Evolutionary conservation across 1,284 basidiomycete genomes (phyloP).

Genomic region (Naganishia sp.): DNA sequence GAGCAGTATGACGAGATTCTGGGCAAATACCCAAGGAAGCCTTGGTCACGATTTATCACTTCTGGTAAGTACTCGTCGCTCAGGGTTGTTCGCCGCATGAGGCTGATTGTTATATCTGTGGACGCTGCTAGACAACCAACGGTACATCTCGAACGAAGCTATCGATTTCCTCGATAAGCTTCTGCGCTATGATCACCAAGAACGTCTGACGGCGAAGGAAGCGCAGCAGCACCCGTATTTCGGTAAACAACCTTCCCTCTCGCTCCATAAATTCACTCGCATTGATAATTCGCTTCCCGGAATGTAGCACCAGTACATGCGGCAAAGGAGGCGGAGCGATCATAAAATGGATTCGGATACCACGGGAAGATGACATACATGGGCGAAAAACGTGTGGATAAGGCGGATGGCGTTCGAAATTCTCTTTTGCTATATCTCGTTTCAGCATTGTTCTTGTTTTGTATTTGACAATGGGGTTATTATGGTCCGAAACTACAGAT

Average conservation of each 20-base stretch:
- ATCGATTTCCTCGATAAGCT: slow-evolving; percentile 95
- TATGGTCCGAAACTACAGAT: too few relatives aligned
- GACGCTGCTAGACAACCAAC: slow-evolving; percentile 75
- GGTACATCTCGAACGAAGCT: slow-evolving; percentile 97
- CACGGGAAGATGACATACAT: too few relatives aligned
- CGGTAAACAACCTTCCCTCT: slow-evolving; percentile 56
- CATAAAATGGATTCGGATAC: not conserved
- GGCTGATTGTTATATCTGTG: not conserved
- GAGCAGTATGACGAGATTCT: slow-evolving; percentile 87
- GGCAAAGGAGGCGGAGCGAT: slow-evolving; percentile 23
- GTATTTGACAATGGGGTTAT: too few relatives aligned
- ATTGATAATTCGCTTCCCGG: not conserved
- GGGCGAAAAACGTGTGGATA: too few relatives aligned
- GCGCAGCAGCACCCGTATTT: slow-evolving; percentile 88
- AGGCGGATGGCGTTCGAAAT: too few relatives aligned
- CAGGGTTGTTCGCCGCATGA: not conserved
- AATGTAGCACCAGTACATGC: slow-evolving; percentile 24
- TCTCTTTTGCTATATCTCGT: too few relatives aligned
- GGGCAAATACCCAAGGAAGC: slow-evolving; percentile 87
- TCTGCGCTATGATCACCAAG: slow-evolving; percentile 92
- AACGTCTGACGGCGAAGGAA: slow-evolving; percentile 89
- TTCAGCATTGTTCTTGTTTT: too few relatives aligned
- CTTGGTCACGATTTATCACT: slow-evolving; percentile 91
- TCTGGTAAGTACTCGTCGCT: slow-evolving; percentile 44
- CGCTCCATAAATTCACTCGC: not conserved